Conservation (phyloP, 768 basidiomycete genomes). For the Xerocomellus dryophilus region DNA sequence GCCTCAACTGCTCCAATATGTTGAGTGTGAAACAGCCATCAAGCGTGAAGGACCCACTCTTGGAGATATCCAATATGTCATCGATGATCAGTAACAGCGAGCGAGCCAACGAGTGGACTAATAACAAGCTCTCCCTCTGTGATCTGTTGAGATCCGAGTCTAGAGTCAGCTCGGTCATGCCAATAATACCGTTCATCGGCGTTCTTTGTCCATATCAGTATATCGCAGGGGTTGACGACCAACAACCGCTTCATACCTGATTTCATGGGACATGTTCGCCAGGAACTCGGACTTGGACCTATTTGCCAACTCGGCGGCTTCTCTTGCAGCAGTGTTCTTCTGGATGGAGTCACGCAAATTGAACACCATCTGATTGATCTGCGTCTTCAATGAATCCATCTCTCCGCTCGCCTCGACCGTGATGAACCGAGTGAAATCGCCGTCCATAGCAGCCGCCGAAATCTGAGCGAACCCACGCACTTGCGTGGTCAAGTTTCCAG, state of each 20-base stretch:
- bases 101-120: conserved; percentile 92
- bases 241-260: conserved; percentile 57
- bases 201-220: conserved; percentile 54
- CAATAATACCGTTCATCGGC: conserved; percentile 99
- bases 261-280: conserved; percentile 98
- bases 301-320: conserved; percentile 97
- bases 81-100: conserved; percentile 95
- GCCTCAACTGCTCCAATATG: conserved; percentile 73
- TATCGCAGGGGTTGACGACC: not conserved
- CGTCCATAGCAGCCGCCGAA: conserved; percentile 96
- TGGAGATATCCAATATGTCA: conserved; percentile 98
- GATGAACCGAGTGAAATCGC: conserved; percentile 98
- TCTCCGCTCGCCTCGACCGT: conserved; percentile 98
- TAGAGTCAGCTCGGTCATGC: conserved; percentile 98
- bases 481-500: conserved; percentile 93
- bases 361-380: conserved; percentile 99
- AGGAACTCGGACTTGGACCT: conserved; percentile 96
- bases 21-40: not conserved
- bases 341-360: conserved; percentile 95
- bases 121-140: conserved; percentile 91
- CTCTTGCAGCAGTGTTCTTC: conserved; percentile 97
- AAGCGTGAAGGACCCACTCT: conserved; percentile 66
- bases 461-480: conserved; percentile 99
- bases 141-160: conserved; percentile 93
- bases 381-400: conserved; percentile 99